These are phyloP conservation scores for Alternaria tenuissima DNA, from an alignment of 2,329 filamentous ascomycete genomes.

Conservation along the genomic window DNA sequence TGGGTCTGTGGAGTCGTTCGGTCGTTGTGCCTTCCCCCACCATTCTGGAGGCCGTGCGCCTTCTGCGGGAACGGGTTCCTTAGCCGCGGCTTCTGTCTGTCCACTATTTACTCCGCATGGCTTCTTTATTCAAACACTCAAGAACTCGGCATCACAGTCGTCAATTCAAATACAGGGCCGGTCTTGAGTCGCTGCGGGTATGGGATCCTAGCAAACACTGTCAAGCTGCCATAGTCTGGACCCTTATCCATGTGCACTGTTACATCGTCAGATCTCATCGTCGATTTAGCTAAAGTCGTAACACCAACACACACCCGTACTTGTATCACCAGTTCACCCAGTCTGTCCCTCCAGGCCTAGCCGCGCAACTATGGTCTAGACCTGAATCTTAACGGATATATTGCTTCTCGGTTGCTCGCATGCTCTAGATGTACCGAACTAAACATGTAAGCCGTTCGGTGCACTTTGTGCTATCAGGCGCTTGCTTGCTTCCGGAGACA, in stretches of 20 bases:
- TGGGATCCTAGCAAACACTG: neutral
- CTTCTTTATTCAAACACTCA: neutral
- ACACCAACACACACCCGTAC: conserved; percentile 13
- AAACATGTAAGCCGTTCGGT: neutral
- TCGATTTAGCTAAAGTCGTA: conserved; percentile 1
- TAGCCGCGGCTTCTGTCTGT: conserved; percentile 10
- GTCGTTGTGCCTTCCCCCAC: conserved; percentile 21
- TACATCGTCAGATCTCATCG: conserved; percentile 12
- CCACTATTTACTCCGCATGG: conserved; percentile 2
- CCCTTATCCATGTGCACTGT: neutral
- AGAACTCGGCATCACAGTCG: neutral
- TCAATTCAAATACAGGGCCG: neutral
- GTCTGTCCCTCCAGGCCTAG: conserved; percentile 3
- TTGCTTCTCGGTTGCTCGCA: neutral
- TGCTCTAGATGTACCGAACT: neutral
- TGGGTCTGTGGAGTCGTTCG: conserved; percentile 18
- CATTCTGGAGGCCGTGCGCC: conserved; percentile 23
- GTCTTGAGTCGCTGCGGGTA: neutral
- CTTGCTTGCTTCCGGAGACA: neutral
- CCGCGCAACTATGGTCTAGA: neutral
- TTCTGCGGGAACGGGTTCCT: conserved; percentile 18
- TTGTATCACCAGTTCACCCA: conserved; percentile 20
- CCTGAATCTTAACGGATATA: neutral
- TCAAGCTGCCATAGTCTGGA: neutral
- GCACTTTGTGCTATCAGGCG: neutral